These are phyloP conservation scores for Epichloe bromicola DNA, from an alignment of 2,329 filamentous ascomycete species.

Conservation along the genomic window DNA sequence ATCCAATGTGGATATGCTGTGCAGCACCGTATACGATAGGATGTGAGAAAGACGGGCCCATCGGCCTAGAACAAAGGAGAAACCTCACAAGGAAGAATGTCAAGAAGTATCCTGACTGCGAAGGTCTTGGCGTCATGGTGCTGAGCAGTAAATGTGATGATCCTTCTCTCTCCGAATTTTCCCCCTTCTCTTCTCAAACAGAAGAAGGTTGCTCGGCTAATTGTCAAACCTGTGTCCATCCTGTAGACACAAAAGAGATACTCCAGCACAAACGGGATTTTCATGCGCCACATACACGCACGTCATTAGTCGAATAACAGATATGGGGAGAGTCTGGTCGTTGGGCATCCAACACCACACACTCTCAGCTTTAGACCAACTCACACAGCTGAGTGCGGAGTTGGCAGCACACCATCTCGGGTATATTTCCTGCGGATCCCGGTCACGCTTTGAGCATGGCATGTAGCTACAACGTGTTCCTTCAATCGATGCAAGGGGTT, in stretches of 20 bases:
- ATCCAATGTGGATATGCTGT: too few species aligned
- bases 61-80: background rate
- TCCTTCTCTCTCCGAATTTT: too few species aligned
- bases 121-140: background rate
- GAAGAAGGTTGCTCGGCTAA: background rate
- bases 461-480: background rate
- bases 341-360: constrained; percentile 2
- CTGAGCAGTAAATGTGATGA: background rate
- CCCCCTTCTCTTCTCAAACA: background rate
- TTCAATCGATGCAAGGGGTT: background rate
- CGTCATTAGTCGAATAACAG: too few species aligned
- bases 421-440: background rate
- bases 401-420: background rate
- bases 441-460: background rate
- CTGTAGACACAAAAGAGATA: background rate
- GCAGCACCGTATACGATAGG: too few species aligned
- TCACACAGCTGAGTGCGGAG: background rate
- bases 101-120: background rate
- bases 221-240: background rate
- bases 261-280: background rate
- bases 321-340: background rate
- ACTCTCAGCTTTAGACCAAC: background rate
- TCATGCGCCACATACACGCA: background rate
- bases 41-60: background rate
- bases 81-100: background rate